Conservation (phyloP, 1,284 basidiomycete genomes). For the Stygiomarasmius scandens region DNA sequence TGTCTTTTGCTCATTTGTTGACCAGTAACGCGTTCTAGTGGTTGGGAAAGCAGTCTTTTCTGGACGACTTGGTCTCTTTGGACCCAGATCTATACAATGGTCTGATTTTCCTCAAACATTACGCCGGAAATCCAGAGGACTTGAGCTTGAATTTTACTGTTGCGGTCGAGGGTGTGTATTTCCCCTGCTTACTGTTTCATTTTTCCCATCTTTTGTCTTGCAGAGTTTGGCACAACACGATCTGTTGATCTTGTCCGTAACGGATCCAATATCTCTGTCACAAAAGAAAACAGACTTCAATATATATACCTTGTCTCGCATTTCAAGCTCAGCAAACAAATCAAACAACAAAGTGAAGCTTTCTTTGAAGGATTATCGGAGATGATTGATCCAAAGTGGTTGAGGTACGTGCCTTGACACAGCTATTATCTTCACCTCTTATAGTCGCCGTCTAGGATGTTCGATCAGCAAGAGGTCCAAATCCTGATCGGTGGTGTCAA, state of each 20-base stretch:
- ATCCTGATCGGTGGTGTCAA: conserved; percentile 85
- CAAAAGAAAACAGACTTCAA: conserved; percentile 85
- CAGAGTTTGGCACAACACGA: conserved; percentile 86
- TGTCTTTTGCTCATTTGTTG: neutral
- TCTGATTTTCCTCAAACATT: conserved; percentile 92
- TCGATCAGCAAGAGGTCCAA: conserved; percentile 91
- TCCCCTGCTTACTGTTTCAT: neutral
- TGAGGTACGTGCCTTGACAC: conserved; percentile 53
- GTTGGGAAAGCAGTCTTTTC: conserved; percentile 85
- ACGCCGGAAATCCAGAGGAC: conserved; percentile 86
- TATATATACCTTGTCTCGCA: conserved; percentile 93
- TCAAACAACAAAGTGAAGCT: conserved; percentile 82
- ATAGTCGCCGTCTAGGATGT: conserved; percentile 64
- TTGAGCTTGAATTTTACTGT: conserved; percentile 93
- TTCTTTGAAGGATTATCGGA: conserved; percentile 88
- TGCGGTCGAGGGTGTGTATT: conserved; percentile 73
- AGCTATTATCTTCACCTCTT: neutral
- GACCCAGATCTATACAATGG: conserved; percentile 94
- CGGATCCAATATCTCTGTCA: conserved; percentile 87
- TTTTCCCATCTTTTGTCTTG: conserved; percentile 7
- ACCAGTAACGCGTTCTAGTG: conserved; percentile 61
- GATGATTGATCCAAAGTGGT: conserved; percentile 89
- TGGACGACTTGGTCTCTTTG: conserved; percentile 91
- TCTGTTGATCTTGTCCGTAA: conserved; percentile 83
- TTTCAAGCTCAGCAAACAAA: conserved; percentile 89